These are phyloP conservation scores for Areca catechu DNA, from an alignment of 176 grass and related monocot genomes.

Conservation along the genomic window DNA sequence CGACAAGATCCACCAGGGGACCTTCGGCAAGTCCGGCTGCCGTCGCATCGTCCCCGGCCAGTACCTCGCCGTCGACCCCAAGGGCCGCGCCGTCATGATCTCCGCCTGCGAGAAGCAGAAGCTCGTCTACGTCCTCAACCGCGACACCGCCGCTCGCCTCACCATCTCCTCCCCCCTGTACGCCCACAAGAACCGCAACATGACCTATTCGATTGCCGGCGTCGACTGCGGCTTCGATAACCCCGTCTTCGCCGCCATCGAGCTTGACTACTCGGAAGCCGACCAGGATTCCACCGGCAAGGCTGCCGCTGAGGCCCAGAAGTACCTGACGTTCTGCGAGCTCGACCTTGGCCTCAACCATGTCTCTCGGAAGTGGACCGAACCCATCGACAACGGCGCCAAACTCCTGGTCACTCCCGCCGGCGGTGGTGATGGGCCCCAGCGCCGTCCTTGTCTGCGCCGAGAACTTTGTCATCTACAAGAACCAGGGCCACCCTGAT, in stretches of 20 bases:
- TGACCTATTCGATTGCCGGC: constrained; percentile 68
- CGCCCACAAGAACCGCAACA: constrained; percentile 73
- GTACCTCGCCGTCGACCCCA: constrained; percentile 83
- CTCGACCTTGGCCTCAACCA: constrained; percentile 92
- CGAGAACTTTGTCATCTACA: constrained; percentile 87
- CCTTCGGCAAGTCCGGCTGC: constrained; percentile 92
- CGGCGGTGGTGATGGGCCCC: constrained; percentile 74
- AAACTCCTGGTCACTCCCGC: constrained; percentile 83
- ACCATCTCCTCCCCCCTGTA: constrained; percentile 92
- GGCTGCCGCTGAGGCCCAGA: constrained; percentile 72
- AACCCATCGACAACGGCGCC: constrained; percentile 81
- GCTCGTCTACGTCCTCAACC: constrained; percentile 89
- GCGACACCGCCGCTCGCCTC: constrained; percentile 65
- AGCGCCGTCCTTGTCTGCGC: constrained; percentile 87
- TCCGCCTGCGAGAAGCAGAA: constrained; percentile 96
- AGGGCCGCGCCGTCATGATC: constrained; percentile 82
- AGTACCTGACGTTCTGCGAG: constrained; percentile 95
- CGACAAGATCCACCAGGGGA: constrained; percentile 95
- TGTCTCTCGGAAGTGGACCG: constrained; percentile 78
- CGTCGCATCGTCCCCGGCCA: constrained; percentile 82
- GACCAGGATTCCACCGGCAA: constrained; percentile 71
- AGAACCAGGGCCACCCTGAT: constrained; percentile 91
- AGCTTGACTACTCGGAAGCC: constrained; percentile 81
- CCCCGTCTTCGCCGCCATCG: constrained; percentile 73
- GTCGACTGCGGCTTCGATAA: constrained; percentile 97